A percentile compares a stretch with the other conserved stretches of the same genome.
Evolutionary conservation across 768 basidiomycete genomes (phyloP).

Genomic region (Termitomyces titanicus): DNA sequence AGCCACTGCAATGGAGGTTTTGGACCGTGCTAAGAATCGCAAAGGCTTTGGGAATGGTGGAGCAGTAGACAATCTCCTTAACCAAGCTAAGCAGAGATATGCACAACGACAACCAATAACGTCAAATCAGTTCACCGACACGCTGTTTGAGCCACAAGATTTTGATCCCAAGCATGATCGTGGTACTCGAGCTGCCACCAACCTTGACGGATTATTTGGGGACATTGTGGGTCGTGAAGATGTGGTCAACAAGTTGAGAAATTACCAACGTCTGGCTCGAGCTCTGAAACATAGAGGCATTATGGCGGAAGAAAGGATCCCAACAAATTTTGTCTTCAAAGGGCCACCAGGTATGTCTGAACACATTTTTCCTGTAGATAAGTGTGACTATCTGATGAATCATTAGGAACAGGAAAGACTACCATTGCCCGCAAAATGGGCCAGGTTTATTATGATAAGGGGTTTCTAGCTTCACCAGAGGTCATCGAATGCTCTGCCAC

Average conservation of each 20-base stretch:
- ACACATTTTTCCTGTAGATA: conserved; percentile 19
- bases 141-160: conserved; percentile 54
- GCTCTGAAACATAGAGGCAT: conserved; percentile 35
- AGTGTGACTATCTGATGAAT: conserved; percentile 25
- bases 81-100: conserved; percentile 44
- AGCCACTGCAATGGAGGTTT: conserved; percentile 48
- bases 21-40: conserved; percentile 38
- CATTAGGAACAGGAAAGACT: conserved; percentile 58
- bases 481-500: conserved; percentile 67
- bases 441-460: conserved; percentile 61
- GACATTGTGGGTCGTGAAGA: conserved; percentile 62
- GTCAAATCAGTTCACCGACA: conserved; percentile 25
- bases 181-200: conserved; percentile 37
- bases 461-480: conserved; percentile 39
- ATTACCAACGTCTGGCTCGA: conserved; percentile 48
- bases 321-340: conserved; percentile 70
- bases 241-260: conserved; percentile 43
- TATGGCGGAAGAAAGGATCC: conserved; percentile 51
- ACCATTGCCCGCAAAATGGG: conserved; percentile 60
- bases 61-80: conserved; percentile 59
- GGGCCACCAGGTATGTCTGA: conserved; percentile 58
- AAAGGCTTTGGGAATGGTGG: conserved; percentile 68
- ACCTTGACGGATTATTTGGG: conserved; percentile 54
- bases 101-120: conserved; percentile 31
- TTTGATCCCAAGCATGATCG: conserved; percentile 64